Base-by-base conservation (phyloP, 306 rosid species). In the Casuarina equisetifolia region DNA sequence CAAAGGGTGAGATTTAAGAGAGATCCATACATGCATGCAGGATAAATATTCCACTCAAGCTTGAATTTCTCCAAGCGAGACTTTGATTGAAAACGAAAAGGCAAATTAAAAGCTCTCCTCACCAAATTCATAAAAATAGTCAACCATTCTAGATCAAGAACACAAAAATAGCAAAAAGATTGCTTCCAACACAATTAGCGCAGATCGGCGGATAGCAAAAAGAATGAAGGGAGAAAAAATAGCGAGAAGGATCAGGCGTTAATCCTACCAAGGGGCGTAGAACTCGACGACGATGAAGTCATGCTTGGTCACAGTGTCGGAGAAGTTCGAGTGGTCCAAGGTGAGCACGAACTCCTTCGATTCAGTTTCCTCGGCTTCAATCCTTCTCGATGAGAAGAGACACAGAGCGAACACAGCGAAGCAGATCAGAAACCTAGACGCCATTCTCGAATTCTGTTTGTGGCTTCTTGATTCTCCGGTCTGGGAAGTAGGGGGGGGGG, bases 221-320 rank as follows among this genome's bases (percentile, higher is more conserved):
- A 1, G 72, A 20, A 13, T 45, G 43, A 35, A 35, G 12, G 4
- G 15, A 0, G 42, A 32, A 8, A 5, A 5, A 42, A 71, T 50
- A 16, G 2, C 20, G 0, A 51, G 61, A 74, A 9, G 2, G 16
- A 58, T 52, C 19, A 1, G 19, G 72, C 48, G 38, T 68, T 40
- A 79, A 61, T 0, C 48, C 39, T 85, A 95, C 99, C 97, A 91
- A 0, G 99, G 99, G 6, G 96, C 97, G 83, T 91, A 92, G 82
- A 96, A 96, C 86, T 96, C 99, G 17, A 93, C 94, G 69, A 93
- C 99, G 80, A 96, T 74, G 89, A 96, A 91, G 67, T 93, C 76
- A 81, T 90, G 93, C 89, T 89, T 96, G 89, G 64, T 75, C 64
- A 96, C 36, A 8, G 87, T 87, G 15, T 91, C 99, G 0, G 86